A percentile compares a stretch with the other conserved stretches of the same genome.
These are phyloP conservation scores for Naganishia onofrii DNA, from an alignment of 768 basidiomycete species.

Conservation along the genomic window DNA sequence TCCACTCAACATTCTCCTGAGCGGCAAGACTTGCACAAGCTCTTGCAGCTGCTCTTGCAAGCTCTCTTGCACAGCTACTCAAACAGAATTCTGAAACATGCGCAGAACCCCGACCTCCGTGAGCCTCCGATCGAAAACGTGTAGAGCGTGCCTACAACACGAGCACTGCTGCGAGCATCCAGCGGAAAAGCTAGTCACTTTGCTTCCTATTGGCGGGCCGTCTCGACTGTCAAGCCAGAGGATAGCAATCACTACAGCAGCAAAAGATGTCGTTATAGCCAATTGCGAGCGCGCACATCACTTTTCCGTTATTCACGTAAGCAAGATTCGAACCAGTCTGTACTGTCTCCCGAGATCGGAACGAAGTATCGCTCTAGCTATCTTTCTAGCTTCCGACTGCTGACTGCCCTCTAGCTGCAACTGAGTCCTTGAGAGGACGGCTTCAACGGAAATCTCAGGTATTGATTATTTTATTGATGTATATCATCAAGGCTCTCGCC, in stretches of 20 bases:
- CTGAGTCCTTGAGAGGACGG: too few relatives aligned
- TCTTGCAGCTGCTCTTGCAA: too few relatives aligned
- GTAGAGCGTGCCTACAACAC: not conserved
- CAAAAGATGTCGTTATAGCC: too few relatives aligned
- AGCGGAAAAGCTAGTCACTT: not conserved
- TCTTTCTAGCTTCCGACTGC: not conserved
- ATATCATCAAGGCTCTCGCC: too few relatives aligned
- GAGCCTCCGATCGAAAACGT: slow-evolving; percentile 1
- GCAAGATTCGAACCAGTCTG: not conserved
- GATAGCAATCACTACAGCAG: not conserved
- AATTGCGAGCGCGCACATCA: not conserved
- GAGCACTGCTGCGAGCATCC: too few relatives aligned
- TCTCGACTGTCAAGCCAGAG: not conserved
- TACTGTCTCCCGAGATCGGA: not conserved
- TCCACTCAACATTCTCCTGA: too few relatives aligned
- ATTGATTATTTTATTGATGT: too few relatives aligned
- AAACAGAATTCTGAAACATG: too few relatives aligned
- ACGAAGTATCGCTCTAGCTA: not conserved
- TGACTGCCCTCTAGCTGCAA: too few relatives aligned
- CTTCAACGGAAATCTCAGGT: too few relatives aligned
- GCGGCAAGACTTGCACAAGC: too few relatives aligned
- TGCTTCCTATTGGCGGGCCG: not conserved
- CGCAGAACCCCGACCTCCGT: not conserved
- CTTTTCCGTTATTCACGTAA: not conserved
- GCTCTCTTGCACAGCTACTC: too few relatives aligned